A percentile compares a stretch with the other conserved stretches of the same genome.
These are phyloP conservation scores for Talaromyces amestolkiae DNA, from an alignment of 2,329 filamentous ascomycete species.

Conservation along the genomic window DNA sequence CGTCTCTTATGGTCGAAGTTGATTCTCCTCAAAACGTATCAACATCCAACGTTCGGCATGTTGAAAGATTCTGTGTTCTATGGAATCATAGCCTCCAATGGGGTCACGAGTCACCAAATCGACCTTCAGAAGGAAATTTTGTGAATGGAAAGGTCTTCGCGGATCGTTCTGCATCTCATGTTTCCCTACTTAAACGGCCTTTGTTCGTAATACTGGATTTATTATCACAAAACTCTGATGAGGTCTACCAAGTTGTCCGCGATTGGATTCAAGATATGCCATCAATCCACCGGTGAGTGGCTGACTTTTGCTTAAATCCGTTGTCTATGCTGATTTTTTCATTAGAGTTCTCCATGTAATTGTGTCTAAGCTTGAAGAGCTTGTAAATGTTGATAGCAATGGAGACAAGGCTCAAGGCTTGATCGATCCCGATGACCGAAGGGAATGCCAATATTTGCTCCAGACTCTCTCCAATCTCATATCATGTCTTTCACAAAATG, in stretches of 20 bases:
- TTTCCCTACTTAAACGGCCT: conserved; percentile 72
- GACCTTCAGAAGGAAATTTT: conserved; percentile 26
- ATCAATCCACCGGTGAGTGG: conserved; percentile 51
- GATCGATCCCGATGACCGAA: conserved; percentile 60
- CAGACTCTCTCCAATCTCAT: conserved; percentile 72
- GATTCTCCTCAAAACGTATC: conserved; percentile 26
- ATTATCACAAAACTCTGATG: conserved; percentile 68
- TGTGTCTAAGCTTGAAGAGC: conserved; percentile 34
- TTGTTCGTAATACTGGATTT: conserved; percentile 79
- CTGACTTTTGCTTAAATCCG: not conserved
- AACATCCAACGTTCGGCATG: conserved; percentile 34
- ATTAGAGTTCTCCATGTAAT: conserved; percentile 40
- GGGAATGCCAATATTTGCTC: conserved; percentile 75
- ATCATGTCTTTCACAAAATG: conserved; percentile 63
- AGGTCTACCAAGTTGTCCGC: conserved; percentile 72
- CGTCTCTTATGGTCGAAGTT: conserved; percentile 62
- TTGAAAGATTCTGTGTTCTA: conserved; percentile 41
- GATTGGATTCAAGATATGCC: conserved; percentile 69
- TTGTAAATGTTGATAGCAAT: conserved; percentile 26
- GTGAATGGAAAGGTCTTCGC: conserved; percentile 18
- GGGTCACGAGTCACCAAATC: conserved; percentile 36
- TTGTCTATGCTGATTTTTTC: not conserved
- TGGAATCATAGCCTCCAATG: conserved; percentile 45
- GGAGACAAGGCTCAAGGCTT: not conserved
- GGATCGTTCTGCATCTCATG: conserved; percentile 34